Evolutionary conservation across 2,329 filamentous ascomycete genomes (phyloP).

Genomic region (Sordariomycetes sp.): DNA sequence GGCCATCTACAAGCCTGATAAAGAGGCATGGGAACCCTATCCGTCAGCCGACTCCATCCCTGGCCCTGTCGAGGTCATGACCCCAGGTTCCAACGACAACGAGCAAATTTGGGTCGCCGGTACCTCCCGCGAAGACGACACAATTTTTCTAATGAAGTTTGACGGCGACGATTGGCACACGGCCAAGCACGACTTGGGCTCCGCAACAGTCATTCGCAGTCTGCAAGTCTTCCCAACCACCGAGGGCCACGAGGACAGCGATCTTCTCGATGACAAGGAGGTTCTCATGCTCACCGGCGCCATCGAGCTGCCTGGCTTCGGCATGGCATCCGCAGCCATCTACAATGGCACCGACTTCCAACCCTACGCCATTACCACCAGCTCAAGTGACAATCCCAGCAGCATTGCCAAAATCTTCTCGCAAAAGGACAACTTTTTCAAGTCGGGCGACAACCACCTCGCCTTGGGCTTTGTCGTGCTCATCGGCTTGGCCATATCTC

Average conservation of each 20-base stretch:
- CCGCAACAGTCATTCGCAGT: slow-evolving; percentile 61
- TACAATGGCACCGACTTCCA: slow-evolving; percentile 74
- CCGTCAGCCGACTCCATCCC: slow-evolving; percentile 58
- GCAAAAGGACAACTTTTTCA: slow-evolving; percentile 71
- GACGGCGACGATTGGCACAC: slow-evolving; percentile 63
- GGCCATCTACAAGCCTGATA: slow-evolving; percentile 62
- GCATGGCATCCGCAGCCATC: slow-evolving; percentile 74
- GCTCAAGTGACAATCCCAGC: slow-evolving; percentile 53
- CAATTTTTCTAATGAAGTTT: slow-evolving; percentile 74
- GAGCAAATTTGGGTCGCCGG: slow-evolving; percentile 79
- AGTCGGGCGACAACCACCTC: slow-evolving; percentile 42
- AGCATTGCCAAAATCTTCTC: slow-evolving; percentile 78
- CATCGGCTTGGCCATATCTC: slow-evolving; percentile 69
- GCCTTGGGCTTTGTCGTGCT: slow-evolving; percentile 71
- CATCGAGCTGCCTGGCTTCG: slow-evolving; percentile 65
- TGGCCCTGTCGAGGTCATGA: slow-evolving; percentile 70
- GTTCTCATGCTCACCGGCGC: slow-evolving; percentile 78
- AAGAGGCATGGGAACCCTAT: slow-evolving; percentile 56
- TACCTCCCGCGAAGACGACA: slow-evolving; percentile 49
- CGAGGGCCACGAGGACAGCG: slow-evolving; percentile 53
- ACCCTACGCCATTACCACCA: slow-evolving; percentile 75
- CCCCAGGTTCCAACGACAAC: slow-evolving; percentile 62
- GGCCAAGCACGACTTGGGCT: slow-evolving; percentile 52
- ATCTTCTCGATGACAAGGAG: slow-evolving; percentile 57
- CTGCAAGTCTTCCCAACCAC: slow-evolving; percentile 73